Base-by-base conservation (phyloP, 139 green algal species). In the Chlorella sorokiniana region DNA sequence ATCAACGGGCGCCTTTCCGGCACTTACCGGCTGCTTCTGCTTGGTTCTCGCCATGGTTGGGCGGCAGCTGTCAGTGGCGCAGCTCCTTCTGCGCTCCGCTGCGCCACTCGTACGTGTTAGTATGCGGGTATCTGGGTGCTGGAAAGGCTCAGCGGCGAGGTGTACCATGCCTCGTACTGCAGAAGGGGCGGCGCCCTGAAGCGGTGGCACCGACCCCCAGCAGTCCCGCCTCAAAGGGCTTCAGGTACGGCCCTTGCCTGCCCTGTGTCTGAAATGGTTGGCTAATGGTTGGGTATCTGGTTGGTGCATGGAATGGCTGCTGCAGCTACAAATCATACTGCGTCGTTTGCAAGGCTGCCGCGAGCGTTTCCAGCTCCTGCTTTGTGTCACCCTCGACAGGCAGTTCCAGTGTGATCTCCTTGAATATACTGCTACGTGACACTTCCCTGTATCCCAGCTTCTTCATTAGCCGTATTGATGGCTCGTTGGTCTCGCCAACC, bases 391-490 rank as follows among this genome's bases (percentile, higher is more conserved):
- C 81, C 29, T 78, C 45, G 11, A 85, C 64, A 23, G 22, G 48
- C 38, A 88, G 41, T 52, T 92, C 78, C 41, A 91, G 62, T 0
- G 82, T 86, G 1, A 94, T 84, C 78, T 97, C 93, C 37, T 86
- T 83, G 70, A 97, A 96, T 2, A 95, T 76, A 0, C 74, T 56
- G 22, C 84, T 85, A 33, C 86, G 84, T 22, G 82, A 87, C 16
- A 88, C 76, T n/a, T 94, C 80, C 1, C 9, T 14, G 59, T 89
- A 97, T 16, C 91, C 90, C 35, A 97, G 83, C 56, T 81, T 81
- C 20, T 85, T 69, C 67, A 96, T 96, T 29, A 97, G 83, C 20
- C 44, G 27, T 1, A 94, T 56, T 4, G 93, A 97, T 0, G 91
- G 41, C 1, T 18, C 48, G 69, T 97, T 97, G 74, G 71, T 51